Evolutionary conservation across 169 alveolate species (phyloP).

Genomic region (Eimeria praecox): DNA sequence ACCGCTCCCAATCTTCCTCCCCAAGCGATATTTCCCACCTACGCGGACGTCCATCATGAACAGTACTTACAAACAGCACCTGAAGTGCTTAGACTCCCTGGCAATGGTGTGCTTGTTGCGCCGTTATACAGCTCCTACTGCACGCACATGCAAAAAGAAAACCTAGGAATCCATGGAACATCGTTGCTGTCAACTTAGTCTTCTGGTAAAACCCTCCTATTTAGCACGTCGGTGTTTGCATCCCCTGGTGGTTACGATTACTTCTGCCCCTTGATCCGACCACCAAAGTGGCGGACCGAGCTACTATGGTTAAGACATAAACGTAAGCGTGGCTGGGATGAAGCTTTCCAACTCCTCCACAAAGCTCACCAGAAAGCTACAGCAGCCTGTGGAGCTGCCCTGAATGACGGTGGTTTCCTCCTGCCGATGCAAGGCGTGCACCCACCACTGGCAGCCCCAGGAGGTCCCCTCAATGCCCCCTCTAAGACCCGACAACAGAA

Average conservation of each 20-base stretch:
- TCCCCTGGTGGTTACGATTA: neutral
- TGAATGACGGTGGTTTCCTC: constrained; percentile 36
- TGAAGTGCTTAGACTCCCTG: neutral
- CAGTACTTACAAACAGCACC: constrained; percentile 23
- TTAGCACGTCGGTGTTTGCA: neutral
- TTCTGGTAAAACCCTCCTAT: neutral
- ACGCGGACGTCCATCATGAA: constrained; percentile 96
- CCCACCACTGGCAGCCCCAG: constrained; percentile 21
- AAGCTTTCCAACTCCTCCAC: neutral
- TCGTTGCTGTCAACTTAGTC: neutral
- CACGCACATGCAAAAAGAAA: neutral
- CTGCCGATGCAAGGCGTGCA: constrained; percentile 46
- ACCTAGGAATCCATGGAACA: neutral
- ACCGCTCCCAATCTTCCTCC: constrained; percentile 99
- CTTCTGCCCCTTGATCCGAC: neutral
- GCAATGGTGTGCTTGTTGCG: neutral
- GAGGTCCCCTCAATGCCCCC: constrained; percentile 23
- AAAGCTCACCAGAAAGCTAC: constrained; percentile 51
- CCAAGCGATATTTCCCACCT: constrained; percentile 98
- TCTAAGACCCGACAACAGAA: neutral
- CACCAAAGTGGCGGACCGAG: neutral
- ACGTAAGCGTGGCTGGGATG: neutral
- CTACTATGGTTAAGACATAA: neutral
- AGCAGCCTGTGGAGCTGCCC: neutral
- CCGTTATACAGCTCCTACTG: neutral